These are phyloP conservation scores for Fusarium verticillioides DNA, from an alignment of 2,329 filamentous ascomycete genomes.

Conservation along the genomic window DNA sequence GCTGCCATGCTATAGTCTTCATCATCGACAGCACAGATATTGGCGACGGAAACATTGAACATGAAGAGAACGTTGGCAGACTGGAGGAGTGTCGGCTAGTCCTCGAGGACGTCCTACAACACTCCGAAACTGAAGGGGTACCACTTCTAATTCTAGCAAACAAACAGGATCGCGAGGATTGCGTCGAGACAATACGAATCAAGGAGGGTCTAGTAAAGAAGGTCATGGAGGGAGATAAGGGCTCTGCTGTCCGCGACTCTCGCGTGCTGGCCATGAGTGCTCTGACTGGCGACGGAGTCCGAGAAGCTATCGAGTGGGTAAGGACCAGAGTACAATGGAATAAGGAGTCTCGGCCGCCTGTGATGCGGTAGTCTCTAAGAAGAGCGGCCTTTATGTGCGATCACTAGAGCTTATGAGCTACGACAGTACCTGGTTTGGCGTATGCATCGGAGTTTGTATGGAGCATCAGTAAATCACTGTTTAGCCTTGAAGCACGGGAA, in stretches of 20 bases:
- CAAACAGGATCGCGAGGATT: conserved; percentile 97
- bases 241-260: conserved; percentile 85
- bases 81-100: conserved; percentile 91
- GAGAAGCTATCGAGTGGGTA: conserved; percentile 97
- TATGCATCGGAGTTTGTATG: conserved; percentile 31
- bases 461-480: conserved; percentile 28
- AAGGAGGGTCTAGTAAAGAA: conserved; percentile 96
- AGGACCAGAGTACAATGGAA: conserved; percentile 95
- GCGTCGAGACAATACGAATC: conserved; percentile 95
- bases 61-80: conserved; percentile 65
- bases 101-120: conserved; percentile 88
- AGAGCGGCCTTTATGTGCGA: neutral
- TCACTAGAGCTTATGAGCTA: conserved; percentile 33
- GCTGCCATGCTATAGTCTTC: conserved; percentile 96
- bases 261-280: conserved; percentile 91
- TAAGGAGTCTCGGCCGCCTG: conserved; percentile 88
- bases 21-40: conserved; percentile 96
- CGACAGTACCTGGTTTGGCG: conserved; percentile 28
- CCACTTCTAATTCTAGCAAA: conserved; percentile 93
- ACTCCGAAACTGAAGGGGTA: conserved; percentile 89
- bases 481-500: conserved; percentile 23
- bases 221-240: conserved; percentile 95
- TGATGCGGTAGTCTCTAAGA: conserved; percentile 79
- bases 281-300: conserved; percentile 86
- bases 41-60: conserved; percentile 78